Evolutionary conservation across 2,329 filamentous ascomycete species (phyloP).

Genomic region (Orbilia brochopaga): DNA sequence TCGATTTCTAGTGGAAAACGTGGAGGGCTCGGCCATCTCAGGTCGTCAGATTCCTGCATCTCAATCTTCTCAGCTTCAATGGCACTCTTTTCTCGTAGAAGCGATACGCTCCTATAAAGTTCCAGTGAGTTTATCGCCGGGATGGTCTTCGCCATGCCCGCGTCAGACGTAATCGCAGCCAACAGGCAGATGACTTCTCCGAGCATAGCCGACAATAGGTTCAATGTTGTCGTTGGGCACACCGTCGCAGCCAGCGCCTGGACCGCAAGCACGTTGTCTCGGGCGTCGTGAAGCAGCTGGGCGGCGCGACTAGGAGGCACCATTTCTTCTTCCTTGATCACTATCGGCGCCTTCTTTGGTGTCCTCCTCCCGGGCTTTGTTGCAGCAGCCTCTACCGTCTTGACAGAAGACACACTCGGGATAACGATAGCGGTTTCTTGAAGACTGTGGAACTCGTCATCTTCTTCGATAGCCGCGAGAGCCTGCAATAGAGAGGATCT

Average conservation of each 20-base stretch:
- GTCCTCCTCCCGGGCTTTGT: conserved; percentile 55
- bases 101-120: conserved; percentile 71
- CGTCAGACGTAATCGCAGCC: conserved; percentile 66
- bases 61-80: conserved; percentile 61
- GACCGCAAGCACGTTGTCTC: conserved; percentile 69
- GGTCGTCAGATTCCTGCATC: conserved; percentile 59
- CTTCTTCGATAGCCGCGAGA: conserved; percentile 73
- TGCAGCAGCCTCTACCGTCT: conserved; percentile 57
- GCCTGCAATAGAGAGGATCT: conserved; percentile 72
- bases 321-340: conserved; percentile 48
- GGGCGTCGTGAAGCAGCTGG: conserved; percentile 70
- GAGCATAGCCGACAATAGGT: conserved; percentile 68
- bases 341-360: conserved; percentile 48
- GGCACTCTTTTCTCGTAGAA: conserved; percentile 69
- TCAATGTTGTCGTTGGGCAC: conserved; percentile 66
- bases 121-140: conserved; percentile 69
- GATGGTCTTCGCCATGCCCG: conserved; percentile 60
- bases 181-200: conserved; percentile 71
- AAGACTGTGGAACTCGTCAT: conserved; percentile 85
- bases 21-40: conserved; percentile 54
- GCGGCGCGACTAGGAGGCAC: conserved; percentile 54
- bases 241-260: conserved; percentile 64
- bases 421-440: conserved; percentile 71
- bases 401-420: conserved; percentile 59
- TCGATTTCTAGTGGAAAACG: conserved; percentile 24